Base-by-base conservation (phyloP, 331 rosid species). In the Quercus phellos region DNA sequence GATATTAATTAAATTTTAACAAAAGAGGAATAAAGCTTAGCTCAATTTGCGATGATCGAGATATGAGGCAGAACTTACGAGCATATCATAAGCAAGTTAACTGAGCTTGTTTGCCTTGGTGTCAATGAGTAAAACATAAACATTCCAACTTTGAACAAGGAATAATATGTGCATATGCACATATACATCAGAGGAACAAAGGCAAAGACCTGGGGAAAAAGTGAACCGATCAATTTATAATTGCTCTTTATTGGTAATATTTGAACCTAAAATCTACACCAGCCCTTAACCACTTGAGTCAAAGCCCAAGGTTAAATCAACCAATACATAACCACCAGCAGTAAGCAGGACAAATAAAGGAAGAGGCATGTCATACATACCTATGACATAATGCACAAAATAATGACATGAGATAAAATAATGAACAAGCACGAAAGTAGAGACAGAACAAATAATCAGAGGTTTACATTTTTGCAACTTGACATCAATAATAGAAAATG, bases 21-120 rank as follows among this genome's bases (percentile, higher is more conserved):
- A 73, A 61, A 77, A 78, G 24, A 53, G 19, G 50, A 69, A 55
- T 29, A 5, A 55, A 26, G 32, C 29, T 14, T 19, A 46, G 69
- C 69, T 74, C 12, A 22, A 56, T 51, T 66, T 18, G 38, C 72
- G 19, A 70, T 55, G 70, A 16, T 27, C 27, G 32, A 58, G 74
- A 69, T 59, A 72, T 55, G 80, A 70, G 72, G 84, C 72, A 80
- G 77, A 63, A 89, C 98, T 89, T 87, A 94, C 99, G 98, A 90
- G 96, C 99, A 94, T 85, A 94, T 94, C 97, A 92, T 90, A 79
- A 94, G 98, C 93, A 94, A 87, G 89, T 85, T 92, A 74, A 94
- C 99, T 19, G 99, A 86, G 90, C 96, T 90, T 51, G 96, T 94
- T 82, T 91, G 97, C 84, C 89, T 85, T 68, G 99, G 99, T 54